phyloP scores from a whole-genome alignment of 768 basidiomycete species.

The Leccinum rimulosum region DNA sequence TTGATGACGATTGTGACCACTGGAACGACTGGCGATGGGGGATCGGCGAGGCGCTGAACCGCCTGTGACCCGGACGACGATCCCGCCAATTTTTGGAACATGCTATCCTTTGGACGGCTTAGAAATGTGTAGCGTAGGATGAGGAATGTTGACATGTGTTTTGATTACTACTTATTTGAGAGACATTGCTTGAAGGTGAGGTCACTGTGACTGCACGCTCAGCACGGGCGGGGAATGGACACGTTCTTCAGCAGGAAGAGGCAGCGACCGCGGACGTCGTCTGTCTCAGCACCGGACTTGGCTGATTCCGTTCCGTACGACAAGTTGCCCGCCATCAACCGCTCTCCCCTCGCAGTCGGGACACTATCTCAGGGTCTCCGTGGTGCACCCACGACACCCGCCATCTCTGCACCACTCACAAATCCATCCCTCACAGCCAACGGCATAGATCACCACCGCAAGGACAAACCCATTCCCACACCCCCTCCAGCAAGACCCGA shows the following conservation, averaged over 20 bases:
- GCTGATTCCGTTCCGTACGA: slow-evolving; percentile 75
- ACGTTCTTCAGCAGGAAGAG: slow-evolving; percentile 66
- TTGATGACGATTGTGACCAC: slow-evolving; percentile 12
- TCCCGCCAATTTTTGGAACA: slow-evolving; percentile 30
- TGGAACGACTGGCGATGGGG: slow-evolving; percentile 23
- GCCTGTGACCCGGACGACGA: slow-evolving; percentile 27
- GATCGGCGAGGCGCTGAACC: slow-evolving; percentile 27
- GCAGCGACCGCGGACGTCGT: slow-evolving; percentile 56
- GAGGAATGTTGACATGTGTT: slow-evolving; percentile 25
- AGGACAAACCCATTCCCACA: slow-evolving; percentile 44
- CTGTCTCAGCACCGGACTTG: slow-evolving; percentile 58
- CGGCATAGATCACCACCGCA: slow-evolving; percentile 62
- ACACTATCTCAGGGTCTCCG: slow-evolving; percentile 55
- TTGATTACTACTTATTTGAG: slow-evolving; percentile 13
- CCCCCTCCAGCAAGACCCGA: slow-evolving; percentile 37
- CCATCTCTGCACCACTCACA: slow-evolving; percentile 79
- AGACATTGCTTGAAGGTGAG: background rate
- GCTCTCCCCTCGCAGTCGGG: slow-evolving; percentile 57
- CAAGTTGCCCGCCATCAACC: slow-evolving; percentile 50
- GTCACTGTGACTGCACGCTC: background rate
- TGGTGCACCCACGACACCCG: slow-evolving; percentile 30
- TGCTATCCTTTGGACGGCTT: slow-evolving; percentile 27
- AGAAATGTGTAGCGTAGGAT: background rate
- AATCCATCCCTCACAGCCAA: slow-evolving; percentile 73
- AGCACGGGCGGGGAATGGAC: slow-evolving; percentile 46